phyloP scores from a whole-genome alignment of 768 basidiomycete species.

The Suillus variegatus region DNA sequence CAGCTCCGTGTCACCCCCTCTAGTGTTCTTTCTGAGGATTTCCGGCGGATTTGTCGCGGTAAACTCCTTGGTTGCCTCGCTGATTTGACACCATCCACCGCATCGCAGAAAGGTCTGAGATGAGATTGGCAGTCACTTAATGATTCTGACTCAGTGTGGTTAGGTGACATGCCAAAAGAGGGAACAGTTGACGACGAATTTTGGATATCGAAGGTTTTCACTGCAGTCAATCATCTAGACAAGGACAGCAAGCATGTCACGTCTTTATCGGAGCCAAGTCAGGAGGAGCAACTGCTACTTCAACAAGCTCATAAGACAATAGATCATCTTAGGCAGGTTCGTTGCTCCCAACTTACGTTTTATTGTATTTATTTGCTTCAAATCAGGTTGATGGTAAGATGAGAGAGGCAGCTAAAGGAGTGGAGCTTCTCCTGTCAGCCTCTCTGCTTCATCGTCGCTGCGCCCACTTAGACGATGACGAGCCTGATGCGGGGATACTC shows the following conservation, averaged over 20 bases:
- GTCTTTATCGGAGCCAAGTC: slow-evolving; percentile 50
- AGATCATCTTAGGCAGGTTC: slow-evolving; percentile 47
- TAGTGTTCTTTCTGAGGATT: slow-evolving; percentile 72
- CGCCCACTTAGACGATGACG: slow-evolving; percentile 52
- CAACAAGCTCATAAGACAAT: slow-evolving; percentile 45
- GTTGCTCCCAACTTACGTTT: neutral
- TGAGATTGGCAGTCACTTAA: slow-evolving; percentile 11
- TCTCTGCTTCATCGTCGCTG: slow-evolving; percentile 75
- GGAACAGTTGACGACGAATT: slow-evolving; percentile 71
- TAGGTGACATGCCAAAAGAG: slow-evolving; percentile 53
- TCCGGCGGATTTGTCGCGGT: slow-evolving; percentile 65
- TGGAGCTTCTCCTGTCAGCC: slow-evolving; percentile 69
- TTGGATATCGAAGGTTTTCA: slow-evolving; percentile 73
- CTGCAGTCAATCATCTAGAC: slow-evolving; percentile 56
- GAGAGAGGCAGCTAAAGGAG: slow-evolving; percentile 52
- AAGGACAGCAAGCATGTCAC: slow-evolving; percentile 69
- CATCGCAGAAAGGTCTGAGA: slow-evolving; percentile 52
- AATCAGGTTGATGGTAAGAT: slow-evolving; percentile 17
- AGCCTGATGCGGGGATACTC: slow-evolving; percentile 50
- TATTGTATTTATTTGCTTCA: neutral
- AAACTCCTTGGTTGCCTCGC: slow-evolving; percentile 74
- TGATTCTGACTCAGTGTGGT: slow-evolving; percentile 7
- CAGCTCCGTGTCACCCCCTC: slow-evolving; percentile 65
- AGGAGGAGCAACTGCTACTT: slow-evolving; percentile 52
- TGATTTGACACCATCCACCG: slow-evolving; percentile 59